Evolutionary conservation across 257 asterid genomes (phyloP).

Genomic region (Rauvolfia tetraphylla): DNA sequence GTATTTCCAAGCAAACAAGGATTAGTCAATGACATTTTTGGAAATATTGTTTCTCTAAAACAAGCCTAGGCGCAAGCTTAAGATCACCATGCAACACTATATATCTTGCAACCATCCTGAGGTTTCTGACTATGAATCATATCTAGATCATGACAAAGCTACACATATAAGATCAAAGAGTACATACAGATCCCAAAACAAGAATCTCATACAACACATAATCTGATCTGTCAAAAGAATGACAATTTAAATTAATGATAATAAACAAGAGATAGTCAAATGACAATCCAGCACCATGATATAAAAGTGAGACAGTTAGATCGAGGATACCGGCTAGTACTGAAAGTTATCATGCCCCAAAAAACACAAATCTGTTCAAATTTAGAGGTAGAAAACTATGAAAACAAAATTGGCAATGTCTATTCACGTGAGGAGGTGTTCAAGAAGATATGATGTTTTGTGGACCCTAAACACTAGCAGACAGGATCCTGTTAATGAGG

Average conservation of each 20-base stretch:
- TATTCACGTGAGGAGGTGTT: neutral
- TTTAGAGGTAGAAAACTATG: neutral
- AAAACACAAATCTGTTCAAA: no score
- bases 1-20: slow-evolving; percentile 33
- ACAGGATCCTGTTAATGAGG: neutral
- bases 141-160: neutral
- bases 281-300: no score
- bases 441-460: neutral
- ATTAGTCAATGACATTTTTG: neutral
- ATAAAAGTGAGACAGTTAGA: no score
- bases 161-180: neutral
- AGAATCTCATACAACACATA: neutral
- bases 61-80: neutral
- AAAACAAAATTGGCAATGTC: neutral
- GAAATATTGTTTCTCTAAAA: neutral
- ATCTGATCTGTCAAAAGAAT: neutral
- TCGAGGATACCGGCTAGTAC: neutral
- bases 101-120: neutral
- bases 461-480: neutral
- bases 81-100: neutral
- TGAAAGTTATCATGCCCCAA: neutral
- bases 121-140: neutral
- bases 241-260: neutral
- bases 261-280: neutral
- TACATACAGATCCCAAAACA: neutral